Evolutionary conservation across 164 flowering plant genomes (phyloP).

Genomic region (Buxus sempervirens): DNA sequence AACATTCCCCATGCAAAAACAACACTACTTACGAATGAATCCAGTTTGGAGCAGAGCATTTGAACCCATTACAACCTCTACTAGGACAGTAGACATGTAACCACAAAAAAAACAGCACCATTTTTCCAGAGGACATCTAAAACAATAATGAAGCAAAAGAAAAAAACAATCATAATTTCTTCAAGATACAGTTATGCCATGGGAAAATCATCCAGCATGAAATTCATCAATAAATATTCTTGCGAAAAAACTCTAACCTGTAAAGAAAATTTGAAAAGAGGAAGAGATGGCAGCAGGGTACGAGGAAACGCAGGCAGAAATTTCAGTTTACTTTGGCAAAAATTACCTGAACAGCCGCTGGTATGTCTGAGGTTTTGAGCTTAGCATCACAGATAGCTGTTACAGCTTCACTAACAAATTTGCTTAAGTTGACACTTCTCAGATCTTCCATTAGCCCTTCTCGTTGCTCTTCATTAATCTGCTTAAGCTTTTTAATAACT

Average conservation of each 20-base stretch:
- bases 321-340: constrained; percentile 1
- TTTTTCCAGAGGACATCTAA: background rate
- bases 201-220: too few relatives aligned
- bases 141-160: background rate
- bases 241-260: background rate
- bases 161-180: too few relatives aligned
- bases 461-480: constrained; percentile 86
- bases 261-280: background rate
- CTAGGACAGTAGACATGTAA: too few relatives aligned
- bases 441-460: constrained; percentile 89
- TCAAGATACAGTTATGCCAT: too few relatives aligned
- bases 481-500: constrained; percentile 90
- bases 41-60: too few relatives aligned
- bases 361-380: constrained; percentile 79
- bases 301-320: background rate
- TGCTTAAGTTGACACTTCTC: constrained; percentile 81
- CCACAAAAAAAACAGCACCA: too few relatives aligned
- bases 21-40: too few relatives aligned
- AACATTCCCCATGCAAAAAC: too few relatives aligned
- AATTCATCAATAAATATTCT: too few relatives aligned
- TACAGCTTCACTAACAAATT: constrained; percentile 99
- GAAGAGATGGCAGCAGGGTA: background rate
- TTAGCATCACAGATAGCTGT: constrained; percentile 94
- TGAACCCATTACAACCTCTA: too few relatives aligned
- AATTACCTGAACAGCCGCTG: constrained; percentile 92